A percentile compares a stretch with the other conserved stretches of the same genome.
Evolutionary conservation across 805 yeast species (phyloP).

Genomic region (Wickerhamomyces pijperi): DNA sequence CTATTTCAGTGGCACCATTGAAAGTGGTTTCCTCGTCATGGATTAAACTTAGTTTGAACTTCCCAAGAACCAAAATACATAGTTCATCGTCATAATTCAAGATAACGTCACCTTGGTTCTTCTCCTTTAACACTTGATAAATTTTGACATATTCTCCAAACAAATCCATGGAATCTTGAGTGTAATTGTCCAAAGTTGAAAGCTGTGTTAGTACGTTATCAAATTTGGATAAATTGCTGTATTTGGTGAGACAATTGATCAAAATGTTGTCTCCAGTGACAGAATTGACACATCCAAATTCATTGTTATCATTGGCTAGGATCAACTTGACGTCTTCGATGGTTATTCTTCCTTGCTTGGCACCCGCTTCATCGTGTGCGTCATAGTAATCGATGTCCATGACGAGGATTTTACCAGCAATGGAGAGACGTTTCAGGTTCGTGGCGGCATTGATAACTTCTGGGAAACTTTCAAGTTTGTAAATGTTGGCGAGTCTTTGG

Average conservation of each 20-base stretch:
- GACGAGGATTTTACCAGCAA: constrained; percentile 19
- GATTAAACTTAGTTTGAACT: constrained; percentile 5
- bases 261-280: constrained; percentile 10
- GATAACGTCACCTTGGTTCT: constrained; percentile 5
- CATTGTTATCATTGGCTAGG: constrained; percentile 16
- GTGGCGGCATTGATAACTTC: constrained; percentile 9
- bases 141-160: constrained; percentile 11
- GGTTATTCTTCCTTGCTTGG: constrained; percentile 5
- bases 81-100: constrained; percentile 13
- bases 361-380: background rate
- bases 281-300: constrained; percentile 10
- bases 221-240: constrained; percentile 10
- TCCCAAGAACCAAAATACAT: constrained; percentile 4
- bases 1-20: background rate
- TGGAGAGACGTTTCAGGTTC: constrained; percentile 11
- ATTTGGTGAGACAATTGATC: constrained; percentile 7
- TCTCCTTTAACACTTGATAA: constrained; percentile 1
- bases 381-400: constrained; percentile 17
- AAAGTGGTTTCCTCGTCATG: constrained; percentile 11
- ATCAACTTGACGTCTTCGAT: constrained; percentile 13
- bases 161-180: constrained; percentile 11
- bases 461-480: constrained; percentile 17
- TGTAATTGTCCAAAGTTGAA: constrained; percentile 15
- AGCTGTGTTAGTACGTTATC: constrained; percentile 12
- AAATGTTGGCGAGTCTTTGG: constrained; percentile 17